Percentiles rank a stretch among this genome's conserved stretches.
These are phyloP conservation scores for Triticum aestivum DNA, from an alignment of 176 grass and related monocot genomes.

Conservation along the genomic window DNA sequence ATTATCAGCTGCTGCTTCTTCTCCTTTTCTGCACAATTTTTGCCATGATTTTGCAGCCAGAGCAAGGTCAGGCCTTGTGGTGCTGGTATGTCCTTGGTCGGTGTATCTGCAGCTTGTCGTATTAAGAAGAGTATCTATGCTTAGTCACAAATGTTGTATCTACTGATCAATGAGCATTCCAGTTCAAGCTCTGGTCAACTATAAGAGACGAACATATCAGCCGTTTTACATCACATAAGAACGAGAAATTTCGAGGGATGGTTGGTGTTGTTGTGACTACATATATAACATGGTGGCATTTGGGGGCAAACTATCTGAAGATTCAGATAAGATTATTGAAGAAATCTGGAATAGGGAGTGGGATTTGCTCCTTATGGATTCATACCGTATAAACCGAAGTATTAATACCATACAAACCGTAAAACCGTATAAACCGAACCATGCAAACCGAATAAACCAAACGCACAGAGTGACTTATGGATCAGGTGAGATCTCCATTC, in stretches of 20 bases:
- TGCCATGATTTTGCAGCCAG: conserved; percentile 46
- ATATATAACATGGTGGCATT: conserved; percentile 97
- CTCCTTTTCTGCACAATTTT: background rate
- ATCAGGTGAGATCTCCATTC: too few relatives aligned
- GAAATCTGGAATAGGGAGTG: too few relatives aligned
- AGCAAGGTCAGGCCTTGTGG: conserved; percentile 95
- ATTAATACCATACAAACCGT: too few relatives aligned
- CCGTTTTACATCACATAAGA: conserved; percentile 96
- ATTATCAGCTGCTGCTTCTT: background rate
- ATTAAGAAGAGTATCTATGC: conserved; percentile 69
- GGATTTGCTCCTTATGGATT: too few relatives aligned
- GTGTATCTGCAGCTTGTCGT: conserved; percentile 81
- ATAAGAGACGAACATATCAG: conserved; percentile 95
- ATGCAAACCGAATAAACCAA: too few relatives aligned
- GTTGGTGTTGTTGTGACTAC: conserved; percentile 87
- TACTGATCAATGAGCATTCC: conserved; percentile 96
- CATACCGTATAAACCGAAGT: too few relatives aligned
- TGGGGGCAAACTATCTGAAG: conserved; percentile 76
- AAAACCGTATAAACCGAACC: too few relatives aligned
- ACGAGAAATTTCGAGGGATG: conserved; percentile 74
- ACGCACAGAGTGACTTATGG: too few relatives aligned
- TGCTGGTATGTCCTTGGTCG: conserved; percentile 91
- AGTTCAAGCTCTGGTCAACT: conserved; percentile 93
- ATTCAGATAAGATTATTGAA: conserved; percentile 61
- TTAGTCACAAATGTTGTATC: conserved; percentile 65